Evolutionary conservation across 768 basidiomycete genomes (phyloP).

Genomic region (Tulasnella sp.): DNA sequence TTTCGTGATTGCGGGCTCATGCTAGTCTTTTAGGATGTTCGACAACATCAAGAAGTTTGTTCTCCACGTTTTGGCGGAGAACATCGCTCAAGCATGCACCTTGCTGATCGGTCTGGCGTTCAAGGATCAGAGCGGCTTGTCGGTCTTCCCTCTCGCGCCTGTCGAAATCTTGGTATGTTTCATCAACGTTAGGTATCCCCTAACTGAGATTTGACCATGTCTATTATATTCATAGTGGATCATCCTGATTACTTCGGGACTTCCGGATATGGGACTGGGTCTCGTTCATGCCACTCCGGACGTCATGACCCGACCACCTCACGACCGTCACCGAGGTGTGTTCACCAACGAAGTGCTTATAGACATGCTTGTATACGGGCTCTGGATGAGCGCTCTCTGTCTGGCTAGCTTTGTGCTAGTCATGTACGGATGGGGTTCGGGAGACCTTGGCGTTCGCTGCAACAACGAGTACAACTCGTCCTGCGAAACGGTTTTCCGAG

Average conservation of each 20-base stretch:
- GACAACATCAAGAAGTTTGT: constrained; percentile 47
- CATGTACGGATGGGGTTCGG: constrained; percentile 24
- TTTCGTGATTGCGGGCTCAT: neutral
- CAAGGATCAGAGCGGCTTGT: constrained; percentile 34
- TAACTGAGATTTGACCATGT: neutral
- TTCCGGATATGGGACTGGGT: constrained; percentile 46
- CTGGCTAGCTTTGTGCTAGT: constrained; percentile 28
- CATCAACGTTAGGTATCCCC: neutral
- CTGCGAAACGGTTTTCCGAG: constrained; percentile 29
- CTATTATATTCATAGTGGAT: constrained; percentile 28
- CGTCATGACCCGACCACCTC: constrained; percentile 38
- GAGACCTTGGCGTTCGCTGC: constrained; percentile 24
- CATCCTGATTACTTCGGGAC: constrained; percentile 40
- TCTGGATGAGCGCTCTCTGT: constrained; percentile 26
- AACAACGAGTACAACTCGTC: constrained; percentile 23
- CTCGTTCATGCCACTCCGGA: constrained; percentile 39
- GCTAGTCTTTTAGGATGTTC: constrained; percentile 26
- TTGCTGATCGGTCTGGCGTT: constrained; percentile 48
- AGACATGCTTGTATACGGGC: constrained; percentile 29
- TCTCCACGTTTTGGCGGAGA: constrained; percentile 41
- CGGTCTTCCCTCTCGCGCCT: constrained; percentile 48
- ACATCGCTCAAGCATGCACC: constrained; percentile 44
- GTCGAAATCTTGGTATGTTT: constrained; percentile 27
- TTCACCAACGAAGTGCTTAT: constrained; percentile 28
- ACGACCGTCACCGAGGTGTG: constrained; percentile 25